Percentiles rank a stretch among this genome's conserved stretches.
Evolutionary conservation across 768 basidiomycete genomes (phyloP).

Genomic region (Steccherinum ochraceum): DNA sequence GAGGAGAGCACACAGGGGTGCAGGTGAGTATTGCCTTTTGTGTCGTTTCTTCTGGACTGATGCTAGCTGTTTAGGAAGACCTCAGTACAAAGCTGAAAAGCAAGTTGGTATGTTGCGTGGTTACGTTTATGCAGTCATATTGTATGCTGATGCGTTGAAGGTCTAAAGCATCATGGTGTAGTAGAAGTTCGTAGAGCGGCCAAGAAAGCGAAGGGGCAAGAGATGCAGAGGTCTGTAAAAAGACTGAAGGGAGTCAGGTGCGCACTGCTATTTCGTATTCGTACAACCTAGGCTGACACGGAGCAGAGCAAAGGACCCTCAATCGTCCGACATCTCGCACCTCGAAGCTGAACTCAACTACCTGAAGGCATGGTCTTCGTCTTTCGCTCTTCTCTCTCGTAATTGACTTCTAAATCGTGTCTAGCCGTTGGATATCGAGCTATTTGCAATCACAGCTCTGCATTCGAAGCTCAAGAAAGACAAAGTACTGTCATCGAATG

Average conservation of each 20-base stretch:
- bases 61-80: slow-evolving; percentile 37
- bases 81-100: slow-evolving; percentile 37
- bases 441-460: slow-evolving; percentile 60
- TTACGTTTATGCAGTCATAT: slow-evolving; percentile 1
- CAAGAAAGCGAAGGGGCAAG: slow-evolving; percentile 77
- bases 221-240: slow-evolving; percentile 79
- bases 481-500: slow-evolving; percentile 43
- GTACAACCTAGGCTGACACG: background rate
- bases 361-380: slow-evolving; percentile 49
- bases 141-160: slow-evolving; percentile 9
- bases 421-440: slow-evolving; percentile 56
- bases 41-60: no score
- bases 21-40: no score
- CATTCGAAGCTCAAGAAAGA: slow-evolving; percentile 72
- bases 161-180: slow-evolving; percentile 61
- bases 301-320: slow-evolving; percentile 26
- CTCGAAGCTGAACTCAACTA: slow-evolving; percentile 54
- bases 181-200: slow-evolving; percentile 69
- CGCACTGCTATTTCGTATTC: slow-evolving; percentile 7
- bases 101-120: slow-evolving; percentile 45
- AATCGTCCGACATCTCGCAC: slow-evolving; percentile 35
- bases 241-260: slow-evolving; percentile 68
- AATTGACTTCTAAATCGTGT: no score
- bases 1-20: no score
- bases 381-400: background rate